These are phyloP conservation scores for Cadophora sp. DNA, from an alignment of 2,329 filamentous ascomycete species.

Conservation along the genomic window DNA sequence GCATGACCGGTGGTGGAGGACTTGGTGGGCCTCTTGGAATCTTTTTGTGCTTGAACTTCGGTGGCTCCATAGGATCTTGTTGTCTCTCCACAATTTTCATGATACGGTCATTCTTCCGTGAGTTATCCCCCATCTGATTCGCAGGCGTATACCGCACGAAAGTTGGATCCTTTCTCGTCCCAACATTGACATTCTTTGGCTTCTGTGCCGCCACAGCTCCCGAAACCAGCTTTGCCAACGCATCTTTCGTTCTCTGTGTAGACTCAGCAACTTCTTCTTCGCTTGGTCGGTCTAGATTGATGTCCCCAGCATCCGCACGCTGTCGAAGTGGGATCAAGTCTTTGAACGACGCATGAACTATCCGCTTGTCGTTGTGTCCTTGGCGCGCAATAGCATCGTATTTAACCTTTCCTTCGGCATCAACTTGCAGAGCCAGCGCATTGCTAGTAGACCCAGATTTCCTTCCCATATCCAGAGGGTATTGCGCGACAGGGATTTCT, in stretches of 20 bases:
- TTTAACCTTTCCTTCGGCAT: constrained; percentile 90
- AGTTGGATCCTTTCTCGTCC: constrained; percentile 82
- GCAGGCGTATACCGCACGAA: constrained; percentile 96
- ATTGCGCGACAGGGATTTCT: constrained; percentile 91
- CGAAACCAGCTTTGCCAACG: constrained; percentile 80
- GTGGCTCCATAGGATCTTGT: constrained; percentile 93
- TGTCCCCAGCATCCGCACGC: constrained; percentile 89
- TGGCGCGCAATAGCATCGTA: constrained; percentile 94
- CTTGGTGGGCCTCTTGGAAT: constrained; percentile 92
- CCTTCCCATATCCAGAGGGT: constrained; percentile 92
- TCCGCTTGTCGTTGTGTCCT: constrained; percentile 82
- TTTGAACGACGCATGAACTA: constrained; percentile 95
- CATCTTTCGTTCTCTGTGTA: constrained; percentile 87
- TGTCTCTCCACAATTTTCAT: constrained; percentile 98
- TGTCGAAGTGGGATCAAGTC: constrained; percentile 94
- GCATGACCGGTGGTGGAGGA: constrained; percentile 92
- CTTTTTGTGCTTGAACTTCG: constrained; percentile 99
- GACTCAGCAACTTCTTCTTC: constrained; percentile 84
- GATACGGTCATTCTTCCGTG: constrained; percentile 89
- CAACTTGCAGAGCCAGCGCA: constrained; percentile 90
- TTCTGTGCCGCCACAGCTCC: constrained; percentile 92
- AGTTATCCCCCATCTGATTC: constrained; percentile 91
- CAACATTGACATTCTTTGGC: constrained; percentile 90
- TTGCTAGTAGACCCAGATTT: constrained; percentile 77
- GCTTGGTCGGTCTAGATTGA: constrained; percentile 84